These are phyloP conservation scores for Crithidia thermophila DNA, from an alignment of 208 protist species.

Conservation along the genomic window DNA sequence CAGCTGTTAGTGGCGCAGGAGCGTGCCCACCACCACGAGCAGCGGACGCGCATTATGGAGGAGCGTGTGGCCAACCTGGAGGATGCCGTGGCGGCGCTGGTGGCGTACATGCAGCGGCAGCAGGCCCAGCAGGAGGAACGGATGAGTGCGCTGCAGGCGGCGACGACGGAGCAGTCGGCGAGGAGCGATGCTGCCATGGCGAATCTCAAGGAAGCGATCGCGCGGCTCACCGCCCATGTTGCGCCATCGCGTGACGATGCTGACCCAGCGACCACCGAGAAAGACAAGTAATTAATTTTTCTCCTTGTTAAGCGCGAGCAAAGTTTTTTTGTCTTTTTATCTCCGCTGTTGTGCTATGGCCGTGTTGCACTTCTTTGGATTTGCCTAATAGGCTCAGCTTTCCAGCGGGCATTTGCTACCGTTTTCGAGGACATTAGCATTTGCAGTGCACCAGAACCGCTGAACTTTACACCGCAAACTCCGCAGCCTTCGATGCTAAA, in stretches of 20 bases:
- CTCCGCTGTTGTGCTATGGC: too few relatives aligned
- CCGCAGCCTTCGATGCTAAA: too few relatives aligned
- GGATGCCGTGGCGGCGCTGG: constrained; percentile 47
- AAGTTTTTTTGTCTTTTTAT: too few relatives aligned
- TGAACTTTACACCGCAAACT: too few relatives aligned
- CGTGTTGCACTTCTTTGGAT: too few relatives aligned
- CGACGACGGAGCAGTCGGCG: constrained; percentile 31
- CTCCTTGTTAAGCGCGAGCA: too few relatives aligned
- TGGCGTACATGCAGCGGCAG: constrained; percentile 40
- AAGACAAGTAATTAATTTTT: not conserved
- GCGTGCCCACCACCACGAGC: constrained; percentile 21
- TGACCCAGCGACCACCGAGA: not conserved
- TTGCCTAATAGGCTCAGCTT: too few relatives aligned
- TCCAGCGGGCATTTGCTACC: too few relatives aligned
- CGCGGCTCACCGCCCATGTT: constrained; percentile 2
- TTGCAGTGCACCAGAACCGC: too few relatives aligned
- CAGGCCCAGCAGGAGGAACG: constrained; percentile 30
- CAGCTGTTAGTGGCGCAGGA: constrained; percentile 18
- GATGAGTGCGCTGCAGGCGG: constrained; percentile 30
- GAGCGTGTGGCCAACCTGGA: constrained; percentile 65
- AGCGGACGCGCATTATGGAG: constrained; percentile 24
- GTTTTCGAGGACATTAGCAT: too few relatives aligned
- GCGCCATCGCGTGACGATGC: not conserved
- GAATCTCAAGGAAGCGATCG: constrained; percentile 34
- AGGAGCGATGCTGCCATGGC: constrained; percentile 44